Evolutionary conservation across 306 rosid genomes (phyloP), one percentile per base, ranked within the genome.

Genomic region (Hippophae gyantsensis): DNA sequence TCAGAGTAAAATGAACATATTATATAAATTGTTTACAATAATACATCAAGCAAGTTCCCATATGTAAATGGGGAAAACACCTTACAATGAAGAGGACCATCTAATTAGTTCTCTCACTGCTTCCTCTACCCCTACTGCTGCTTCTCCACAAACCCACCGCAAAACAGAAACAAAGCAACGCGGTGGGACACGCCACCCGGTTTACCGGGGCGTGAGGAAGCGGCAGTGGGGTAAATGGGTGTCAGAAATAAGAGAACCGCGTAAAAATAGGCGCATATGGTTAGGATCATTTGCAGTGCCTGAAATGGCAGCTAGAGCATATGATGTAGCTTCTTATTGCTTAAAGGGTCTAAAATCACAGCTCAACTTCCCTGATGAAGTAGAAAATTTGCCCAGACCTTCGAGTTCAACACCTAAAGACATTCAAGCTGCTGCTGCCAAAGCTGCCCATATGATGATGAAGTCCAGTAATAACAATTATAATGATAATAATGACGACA

Each of bases 251-350:
- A 58, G 95, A 55, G 90, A 86, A 40, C 95, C 90, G 0, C 83
- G 87, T 8, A 86, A 86, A 74, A 86, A 86, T 50, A 72, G 87
- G 0, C 84, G 95, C 55, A 86, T 86, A 68, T 86, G 95, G 95
- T 67, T 86, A 6, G 96, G 96, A 0, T 88, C 96, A 2, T 88
- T 88, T 42, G 84, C 96, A 14, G 79, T 71, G 42, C 94, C 96
- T 52, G 96, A 88, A 83, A 88, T 88, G 94, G 96, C 96, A 1
- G 96, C 96, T n/a, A 88, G 78, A 49, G 96, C 96, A 6, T 85
- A 88, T 57, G 96, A 88, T 66, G 96, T 85, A 27, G 96, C 96
- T 1, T 94, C 94, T 3, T 79, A 76, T 63, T 88, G 82, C 78
- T 63, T 88, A 18, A 82, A 81, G n/a, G 96, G 96, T n/a, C 51